Evolutionary conservation across 208 protist genomes (phyloP).

Genomic region (Trypanosoma brucei): DNA sequence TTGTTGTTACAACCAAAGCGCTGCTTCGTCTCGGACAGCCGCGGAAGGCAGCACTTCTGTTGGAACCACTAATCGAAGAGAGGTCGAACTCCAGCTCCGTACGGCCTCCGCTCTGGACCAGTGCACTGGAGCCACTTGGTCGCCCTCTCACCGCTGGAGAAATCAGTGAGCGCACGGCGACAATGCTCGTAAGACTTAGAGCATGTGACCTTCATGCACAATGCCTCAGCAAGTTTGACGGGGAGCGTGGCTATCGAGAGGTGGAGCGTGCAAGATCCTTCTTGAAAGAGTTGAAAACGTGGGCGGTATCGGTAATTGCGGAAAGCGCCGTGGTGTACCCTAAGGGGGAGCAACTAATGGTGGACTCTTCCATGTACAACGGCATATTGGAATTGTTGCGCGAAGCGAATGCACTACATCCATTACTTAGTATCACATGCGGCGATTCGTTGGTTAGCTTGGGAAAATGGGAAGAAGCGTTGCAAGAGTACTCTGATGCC

Average conservation of each 20-base stretch:
- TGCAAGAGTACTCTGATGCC: conserved; percentile 73
- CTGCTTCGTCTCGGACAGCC: conserved; percentile 73
- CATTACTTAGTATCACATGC: conserved; percentile 56
- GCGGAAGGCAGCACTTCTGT: conserved; percentile 73
- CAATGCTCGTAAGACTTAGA: conserved; percentile 61
- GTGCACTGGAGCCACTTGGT: conserved; percentile 42
- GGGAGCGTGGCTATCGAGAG: conserved; percentile 53
- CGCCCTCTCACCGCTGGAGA: conserved; percentile 62
- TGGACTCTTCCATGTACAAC: not conserved
- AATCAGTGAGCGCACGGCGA: conserved; percentile 58
- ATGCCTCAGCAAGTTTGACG: conserved; percentile 74
- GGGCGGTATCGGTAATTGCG: not conserved
- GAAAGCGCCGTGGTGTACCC: not conserved
- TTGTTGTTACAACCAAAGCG: conserved; percentile 66
- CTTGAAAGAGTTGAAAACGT: conserved; percentile 13
- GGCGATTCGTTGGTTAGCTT: conserved; percentile 63
- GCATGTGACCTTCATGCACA: conserved; percentile 77
- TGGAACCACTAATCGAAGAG: conserved; percentile 84
- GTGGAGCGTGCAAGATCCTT: conserved; percentile 20
- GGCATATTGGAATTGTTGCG: conserved; percentile 1
- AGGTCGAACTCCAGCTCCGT: conserved; percentile 57
- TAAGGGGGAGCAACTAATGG: too few relatives aligned
- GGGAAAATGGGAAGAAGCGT: conserved; percentile 65
- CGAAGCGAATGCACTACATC: conserved; percentile 15
- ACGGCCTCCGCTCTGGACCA: conserved; percentile 72